Base-by-base conservation (phyloP, 306 rosid species). In the Fagus crenata region DNA sequence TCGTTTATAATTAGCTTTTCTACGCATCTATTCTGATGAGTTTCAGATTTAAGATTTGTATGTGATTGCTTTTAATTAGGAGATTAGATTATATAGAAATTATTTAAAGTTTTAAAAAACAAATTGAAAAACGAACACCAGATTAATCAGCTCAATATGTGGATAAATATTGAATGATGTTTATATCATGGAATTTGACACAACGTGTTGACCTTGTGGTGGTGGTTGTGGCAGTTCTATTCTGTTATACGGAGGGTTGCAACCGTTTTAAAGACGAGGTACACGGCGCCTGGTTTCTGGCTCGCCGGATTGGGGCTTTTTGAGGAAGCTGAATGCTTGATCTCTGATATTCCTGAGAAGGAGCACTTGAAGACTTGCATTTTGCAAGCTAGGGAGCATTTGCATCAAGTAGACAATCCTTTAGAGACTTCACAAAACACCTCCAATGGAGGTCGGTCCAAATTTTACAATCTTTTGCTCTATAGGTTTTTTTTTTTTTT, bases 221-320 rank as follows among this genome's bases (percentile, higher is more conserved):
- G 71, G 41, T 78, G 84, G 4, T 76, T 75, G 42, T 69, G 73
- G 75, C 89, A 92, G 94, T 89, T 89, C 76, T 92, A 80, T 78
- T 36, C 89, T 3, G 91, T 85, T 35, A 69, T 94, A 54, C 90
- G 93, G 87, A 88, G 96, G 69, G 97, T 85, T 76, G 92, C 92
- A 46, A 92, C 96, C 2, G 91, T 96, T 49, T 85, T 96, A 78
- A 96, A 87, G 89, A 84, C 98, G 9, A 84, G 98, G 51, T 89
- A 85, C 80, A 92, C 98, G 0, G 89, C 96, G 18, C 93, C 91
- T 1, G 96, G 99, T 13, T 91, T 91, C 86, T 96, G 99, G 98
- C 81, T 75, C 53, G 89, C 97, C 43, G 99, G 96, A 14, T 69
- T 92, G 71, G 83, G 78, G 78, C 93, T 96, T 53, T 96, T 96